Evolutionary conservation across 2,329 filamentous ascomycete species (phyloP).

Genomic region (Knoxdaviesia capensis): DNA sequence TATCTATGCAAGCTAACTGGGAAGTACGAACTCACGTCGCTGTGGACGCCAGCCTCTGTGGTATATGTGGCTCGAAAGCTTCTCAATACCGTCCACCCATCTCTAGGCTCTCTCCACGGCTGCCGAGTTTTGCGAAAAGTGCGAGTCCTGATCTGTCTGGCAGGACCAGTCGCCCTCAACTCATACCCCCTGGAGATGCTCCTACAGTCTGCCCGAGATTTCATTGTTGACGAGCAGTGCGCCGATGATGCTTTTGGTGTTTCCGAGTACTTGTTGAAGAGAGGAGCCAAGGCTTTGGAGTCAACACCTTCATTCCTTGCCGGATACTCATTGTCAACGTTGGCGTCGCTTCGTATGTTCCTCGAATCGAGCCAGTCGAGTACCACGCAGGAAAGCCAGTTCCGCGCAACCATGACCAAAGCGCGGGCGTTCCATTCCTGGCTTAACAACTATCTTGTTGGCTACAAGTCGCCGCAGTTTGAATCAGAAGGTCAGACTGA

Average conservation of each 20-base stretch:
- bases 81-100: conserved; percentile 61
- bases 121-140: conserved; percentile 77
- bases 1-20: conserved; percentile 52
- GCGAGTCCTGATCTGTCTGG: conserved; percentile 59
- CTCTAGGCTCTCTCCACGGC: conserved; percentile 69
- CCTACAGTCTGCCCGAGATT: conserved; percentile 58
- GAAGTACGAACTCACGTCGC: conserved; percentile 36
- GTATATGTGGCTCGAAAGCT: conserved; percentile 57
- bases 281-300: conserved; percentile 43
- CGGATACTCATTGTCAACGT: conserved; percentile 58
- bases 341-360: conserved; percentile 62
- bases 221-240: conserved; percentile 67
- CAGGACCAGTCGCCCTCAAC: conserved; percentile 48
- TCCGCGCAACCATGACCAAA: conserved; percentile 55
- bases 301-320: conserved; percentile 56
- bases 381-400: conserved; percentile 71
- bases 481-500: conserved; percentile 24
- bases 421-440: conserved; percentile 59
- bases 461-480: conserved; percentile 36
- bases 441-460: conserved; percentile 49
- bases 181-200: conserved; percentile 85
- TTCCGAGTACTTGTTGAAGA: conserved; percentile 60
- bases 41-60: conserved; percentile 63
- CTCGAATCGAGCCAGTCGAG: conserved; percentile 54
- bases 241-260: conserved; percentile 80